A percentile compares a stretch with the other conserved stretches of the same genome.
phyloP scores from a whole-genome alignment of 306 rosid species.

The Sechiopsis laciniata region DNA sequence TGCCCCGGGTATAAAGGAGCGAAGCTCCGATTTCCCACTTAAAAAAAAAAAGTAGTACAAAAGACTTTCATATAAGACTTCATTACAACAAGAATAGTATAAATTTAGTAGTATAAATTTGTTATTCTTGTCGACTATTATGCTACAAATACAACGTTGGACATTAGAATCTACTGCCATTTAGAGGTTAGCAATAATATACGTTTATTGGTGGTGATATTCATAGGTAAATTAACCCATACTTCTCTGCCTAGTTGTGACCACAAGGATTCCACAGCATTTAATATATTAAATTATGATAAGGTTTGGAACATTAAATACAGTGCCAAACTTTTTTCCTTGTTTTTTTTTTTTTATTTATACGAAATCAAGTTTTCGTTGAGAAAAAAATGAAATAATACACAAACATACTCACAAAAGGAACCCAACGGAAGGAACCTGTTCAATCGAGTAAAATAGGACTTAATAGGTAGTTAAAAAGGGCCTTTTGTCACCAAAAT shows the following conservation, averaged over 20 bases:
- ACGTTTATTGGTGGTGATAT: conserved; percentile 8
- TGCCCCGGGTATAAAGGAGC: too few species aligned
- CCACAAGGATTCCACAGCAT: neutral
- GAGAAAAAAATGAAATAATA: too few species aligned
- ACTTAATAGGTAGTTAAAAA: too few species aligned
- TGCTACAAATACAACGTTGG: neutral
- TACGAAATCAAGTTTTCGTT: too few species aligned
- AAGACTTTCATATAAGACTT: neutral
- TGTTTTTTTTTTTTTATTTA: too few species aligned
- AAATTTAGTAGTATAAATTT: neutral
- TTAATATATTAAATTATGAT: neutral
- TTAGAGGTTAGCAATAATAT: neutral
- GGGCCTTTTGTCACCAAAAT: too few species aligned
- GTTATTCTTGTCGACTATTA: neutral
- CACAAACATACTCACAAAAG: too few species aligned
- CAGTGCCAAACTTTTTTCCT: neutral
- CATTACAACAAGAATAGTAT: neutral
- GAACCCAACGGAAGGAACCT: too few species aligned
- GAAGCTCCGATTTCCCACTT: too few species aligned
- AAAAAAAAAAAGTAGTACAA: too few species aligned
- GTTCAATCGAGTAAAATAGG: too few species aligned
- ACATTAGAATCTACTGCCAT: neutral
- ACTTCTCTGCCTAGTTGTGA: neutral
- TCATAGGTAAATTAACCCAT: neutral
- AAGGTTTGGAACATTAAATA: neutral